These are phyloP conservation scores for Fraxinus angustifolia DNA, from an alignment of 305 asterid species.

Conservation along the genomic window DNA sequence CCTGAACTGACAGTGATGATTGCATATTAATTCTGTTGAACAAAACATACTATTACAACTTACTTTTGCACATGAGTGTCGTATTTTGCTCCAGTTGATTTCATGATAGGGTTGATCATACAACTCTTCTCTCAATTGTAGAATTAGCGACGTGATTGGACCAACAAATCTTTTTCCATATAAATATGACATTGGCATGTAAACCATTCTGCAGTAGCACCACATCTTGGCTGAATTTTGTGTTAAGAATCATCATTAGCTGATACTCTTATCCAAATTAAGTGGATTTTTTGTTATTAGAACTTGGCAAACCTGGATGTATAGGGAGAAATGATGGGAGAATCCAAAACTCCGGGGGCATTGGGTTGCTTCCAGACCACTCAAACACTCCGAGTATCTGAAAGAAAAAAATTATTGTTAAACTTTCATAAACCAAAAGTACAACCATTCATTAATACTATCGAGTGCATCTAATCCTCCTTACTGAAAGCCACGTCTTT, in stretches of 20 bases:
- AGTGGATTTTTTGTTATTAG: too few relatives aligned
- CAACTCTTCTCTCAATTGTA: slow-evolving; percentile 16
- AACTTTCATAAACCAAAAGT: background rate
- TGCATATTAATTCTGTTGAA: background rate
- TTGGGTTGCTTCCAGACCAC: background rate
- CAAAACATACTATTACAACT: background rate
- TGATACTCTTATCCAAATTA: background rate
- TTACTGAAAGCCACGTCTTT: slow-evolving; percentile 5
- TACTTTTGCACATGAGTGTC: slow-evolving; percentile 24
- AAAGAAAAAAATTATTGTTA: background rate
- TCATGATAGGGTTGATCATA: slow-evolving; percentile 22
- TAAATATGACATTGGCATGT: slow-evolving; percentile 29
- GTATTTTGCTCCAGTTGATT: slow-evolving; percentile 17
- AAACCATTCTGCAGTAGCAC: slow-evolving; percentile 28
- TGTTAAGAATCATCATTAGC: background rate
- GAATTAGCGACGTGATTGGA: slow-evolving; percentile 24
- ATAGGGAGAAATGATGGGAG: background rate
- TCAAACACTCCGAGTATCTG: background rate
- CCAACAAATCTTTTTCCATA: slow-evolving; percentile 28
- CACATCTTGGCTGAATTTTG: slow-evolving; percentile 22
- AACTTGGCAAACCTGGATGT: background rate
- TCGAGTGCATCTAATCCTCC: background rate
- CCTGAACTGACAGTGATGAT: background rate
- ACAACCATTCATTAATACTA: background rate
- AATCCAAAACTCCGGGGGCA: background rate